Evolutionary conservation across 139 green algal genomes (phyloP).

Genomic region (Chlorella sp.): DNA sequence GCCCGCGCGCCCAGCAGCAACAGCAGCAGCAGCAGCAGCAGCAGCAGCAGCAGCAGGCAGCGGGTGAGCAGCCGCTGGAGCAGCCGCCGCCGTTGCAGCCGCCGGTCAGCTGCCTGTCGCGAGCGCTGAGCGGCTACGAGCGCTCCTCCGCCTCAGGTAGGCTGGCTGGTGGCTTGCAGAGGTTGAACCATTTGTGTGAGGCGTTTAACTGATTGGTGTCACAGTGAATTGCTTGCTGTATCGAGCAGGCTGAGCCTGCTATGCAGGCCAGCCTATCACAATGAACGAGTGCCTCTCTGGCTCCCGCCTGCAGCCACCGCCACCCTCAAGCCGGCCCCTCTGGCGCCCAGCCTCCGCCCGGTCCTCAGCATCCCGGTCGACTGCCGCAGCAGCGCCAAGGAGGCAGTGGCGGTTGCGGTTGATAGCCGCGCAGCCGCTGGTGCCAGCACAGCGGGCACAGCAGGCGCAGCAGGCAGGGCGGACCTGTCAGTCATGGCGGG

Average conservation of each 20-base stretch:
- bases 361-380: too few relatives aligned
- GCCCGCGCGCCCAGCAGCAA: background rate
- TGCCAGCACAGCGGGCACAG: background rate
- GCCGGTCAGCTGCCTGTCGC: background rate
- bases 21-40: background rate
- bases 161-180: background rate
- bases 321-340: too few relatives aligned
- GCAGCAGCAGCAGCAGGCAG: background rate
- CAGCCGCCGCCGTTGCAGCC: background rate
- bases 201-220: too few relatives aligned
- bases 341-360: too few relatives aligned
- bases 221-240: too few relatives aligned
- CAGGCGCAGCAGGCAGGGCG: background rate
- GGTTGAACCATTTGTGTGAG: too few relatives aligned
- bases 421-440: background rate
- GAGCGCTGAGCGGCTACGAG: conserved; percentile 4
- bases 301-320: too few relatives aligned
- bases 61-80: background rate
- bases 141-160: background rate
- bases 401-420: background rate
- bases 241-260: too few relatives aligned
- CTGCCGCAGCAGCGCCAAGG: background rate
- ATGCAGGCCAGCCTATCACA: too few relatives aligned
- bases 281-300: too few relatives aligned
- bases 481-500: background rate